Conservation (phyloP, 495 filamentous ascomycete genomes). For the Hypoxylon lenormandii region DNA sequence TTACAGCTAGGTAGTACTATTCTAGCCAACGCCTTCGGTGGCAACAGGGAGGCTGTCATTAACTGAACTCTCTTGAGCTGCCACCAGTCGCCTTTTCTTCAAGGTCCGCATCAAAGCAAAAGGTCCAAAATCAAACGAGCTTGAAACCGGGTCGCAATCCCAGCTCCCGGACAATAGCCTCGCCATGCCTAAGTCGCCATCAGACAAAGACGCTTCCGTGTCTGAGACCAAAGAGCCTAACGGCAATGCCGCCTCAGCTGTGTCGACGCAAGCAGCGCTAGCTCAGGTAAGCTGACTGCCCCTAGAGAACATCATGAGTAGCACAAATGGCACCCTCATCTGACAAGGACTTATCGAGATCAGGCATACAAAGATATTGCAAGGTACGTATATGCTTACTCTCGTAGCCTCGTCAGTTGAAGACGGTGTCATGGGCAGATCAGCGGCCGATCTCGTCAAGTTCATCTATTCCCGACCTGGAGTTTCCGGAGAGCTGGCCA, state of each 20-base stretch:
- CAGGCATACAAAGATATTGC: constrained; percentile 63
- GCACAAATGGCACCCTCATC: constrained; percentile 19
- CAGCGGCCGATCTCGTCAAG: constrained; percentile 33
- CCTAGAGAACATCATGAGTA: not conserved
- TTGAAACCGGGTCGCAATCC: not conserved
- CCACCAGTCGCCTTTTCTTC: constrained; percentile 17
- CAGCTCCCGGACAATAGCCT: constrained; percentile 1
- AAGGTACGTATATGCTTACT: constrained; percentile 54
- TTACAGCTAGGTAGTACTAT: not conserved
- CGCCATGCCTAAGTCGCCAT: constrained; percentile 38
- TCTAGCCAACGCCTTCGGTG: constrained; percentile 6
- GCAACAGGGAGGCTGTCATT: constrained; percentile 14
- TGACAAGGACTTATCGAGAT: constrained; percentile 39
- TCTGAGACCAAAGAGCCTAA: constrained; percentile 23
- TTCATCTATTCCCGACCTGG: constrained; percentile 23
- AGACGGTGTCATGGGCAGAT: constrained; percentile 20
- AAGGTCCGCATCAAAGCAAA: constrained; percentile 27
- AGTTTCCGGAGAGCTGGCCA: constrained; percentile 19
- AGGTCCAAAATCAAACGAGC: constrained; percentile 3
- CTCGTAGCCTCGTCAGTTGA: constrained; percentile 13
- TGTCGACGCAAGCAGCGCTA: constrained; percentile 43
- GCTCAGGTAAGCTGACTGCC: constrained; percentile 49
- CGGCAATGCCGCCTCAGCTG: constrained; percentile 18
- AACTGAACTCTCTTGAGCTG: not conserved
- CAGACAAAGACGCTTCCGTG: constrained; percentile 18